Percentiles rank a stretch among this genome's conserved stretches.
phyloP scores from a whole-genome alignment of 108 stramenopile genomes.

The Nannochloropsis salina region DNA sequence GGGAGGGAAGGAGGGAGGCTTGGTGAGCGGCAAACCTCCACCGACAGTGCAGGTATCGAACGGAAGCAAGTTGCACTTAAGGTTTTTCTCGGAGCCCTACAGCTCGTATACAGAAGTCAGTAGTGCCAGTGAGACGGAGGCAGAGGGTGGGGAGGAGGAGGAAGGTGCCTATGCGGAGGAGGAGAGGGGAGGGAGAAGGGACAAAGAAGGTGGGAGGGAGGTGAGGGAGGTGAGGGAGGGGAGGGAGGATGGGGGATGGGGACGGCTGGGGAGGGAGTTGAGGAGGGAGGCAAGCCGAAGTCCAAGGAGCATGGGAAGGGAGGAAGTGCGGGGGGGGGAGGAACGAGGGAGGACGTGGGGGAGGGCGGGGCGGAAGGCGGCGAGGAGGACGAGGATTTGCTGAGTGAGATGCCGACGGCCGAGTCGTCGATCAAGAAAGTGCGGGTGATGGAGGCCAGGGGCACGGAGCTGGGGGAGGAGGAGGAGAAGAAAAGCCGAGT shows the following conservation, averaged over 20 bases:
- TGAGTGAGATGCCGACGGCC: not conserved
- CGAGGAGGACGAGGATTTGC: not conserved
- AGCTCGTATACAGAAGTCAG: not conserved
- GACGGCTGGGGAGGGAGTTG: not conserved
- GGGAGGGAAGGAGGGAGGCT: not conserved
- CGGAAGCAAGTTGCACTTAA: not conserved
- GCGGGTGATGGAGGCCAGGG: not conserved
- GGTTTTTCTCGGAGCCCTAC: not conserved
- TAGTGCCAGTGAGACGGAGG: not conserved
- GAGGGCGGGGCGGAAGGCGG: not conserved
- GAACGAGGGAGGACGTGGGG: not conserved
- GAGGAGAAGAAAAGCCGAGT: not conserved
- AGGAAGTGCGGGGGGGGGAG: not conserved
- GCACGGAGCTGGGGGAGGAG: not conserved
- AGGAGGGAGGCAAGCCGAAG: too few species aligned
- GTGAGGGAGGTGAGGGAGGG: conserved; percentile 9
- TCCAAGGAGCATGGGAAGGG: too few species aligned
- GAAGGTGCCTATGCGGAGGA: not conserved
- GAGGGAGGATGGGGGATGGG: not conserved
- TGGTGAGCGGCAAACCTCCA: not conserved
- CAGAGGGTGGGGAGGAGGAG: not conserved
- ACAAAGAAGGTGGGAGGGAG: not conserved
- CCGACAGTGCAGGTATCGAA: not conserved
- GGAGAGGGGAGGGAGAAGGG: not conserved
- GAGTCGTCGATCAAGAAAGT: not conserved